A percentile compares a stretch with the other conserved stretches of the same genome.
These are phyloP conservation scores for Pythium dissimile DNA, from an alignment of 352 stramenopile genomes.

Conservation along the genomic window DNA sequence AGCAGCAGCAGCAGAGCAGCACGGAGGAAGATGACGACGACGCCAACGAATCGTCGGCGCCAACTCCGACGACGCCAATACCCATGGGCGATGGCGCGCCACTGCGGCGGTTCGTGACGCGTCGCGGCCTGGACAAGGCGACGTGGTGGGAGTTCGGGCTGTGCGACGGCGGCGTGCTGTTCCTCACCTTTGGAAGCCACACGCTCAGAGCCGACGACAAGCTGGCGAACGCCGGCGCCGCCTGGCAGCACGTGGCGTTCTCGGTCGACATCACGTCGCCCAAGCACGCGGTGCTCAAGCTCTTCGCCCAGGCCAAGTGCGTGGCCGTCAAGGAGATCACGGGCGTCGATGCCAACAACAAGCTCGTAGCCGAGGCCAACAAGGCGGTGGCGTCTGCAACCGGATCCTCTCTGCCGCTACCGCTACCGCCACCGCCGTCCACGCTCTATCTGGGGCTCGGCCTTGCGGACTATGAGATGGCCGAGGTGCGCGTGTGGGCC, in stretches of 20 bases:
- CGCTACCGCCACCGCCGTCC: constrained; percentile 29
- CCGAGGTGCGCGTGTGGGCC: constrained; percentile 78
- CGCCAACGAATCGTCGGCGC: neutral
- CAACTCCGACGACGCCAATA: neutral
- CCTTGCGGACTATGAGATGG: constrained; percentile 62
- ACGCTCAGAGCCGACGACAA: constrained; percentile 39
- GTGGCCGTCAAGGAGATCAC: constrained; percentile 46
- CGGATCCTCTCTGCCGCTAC: neutral
- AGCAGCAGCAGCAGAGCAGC: constrained; percentile 16
- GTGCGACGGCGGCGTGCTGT: constrained; percentile 39
- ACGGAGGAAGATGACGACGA: constrained; percentile 7
- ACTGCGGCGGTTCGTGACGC: constrained; percentile 10
- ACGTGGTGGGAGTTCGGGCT: constrained; percentile 47
- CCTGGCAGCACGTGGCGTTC: constrained; percentile 74
- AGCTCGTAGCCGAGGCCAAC: constrained; percentile 7
- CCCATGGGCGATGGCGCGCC: neutral
- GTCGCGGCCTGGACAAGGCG: constrained; percentile 8
- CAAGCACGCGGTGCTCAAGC: constrained; percentile 43
- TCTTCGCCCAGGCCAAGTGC: constrained; percentile 57
- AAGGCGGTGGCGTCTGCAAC: constrained; percentile 9
- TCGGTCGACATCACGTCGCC: constrained; percentile 53
- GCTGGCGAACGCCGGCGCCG: constrained; percentile 32
- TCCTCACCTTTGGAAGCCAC: constrained; percentile 44
- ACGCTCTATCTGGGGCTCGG: constrained; percentile 43
- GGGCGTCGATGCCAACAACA: constrained; percentile 32